These are phyloP conservation scores for Phytophthora ramorum DNA, from an alignment of 352 stramenopile species.

Conservation along the genomic window DNA sequence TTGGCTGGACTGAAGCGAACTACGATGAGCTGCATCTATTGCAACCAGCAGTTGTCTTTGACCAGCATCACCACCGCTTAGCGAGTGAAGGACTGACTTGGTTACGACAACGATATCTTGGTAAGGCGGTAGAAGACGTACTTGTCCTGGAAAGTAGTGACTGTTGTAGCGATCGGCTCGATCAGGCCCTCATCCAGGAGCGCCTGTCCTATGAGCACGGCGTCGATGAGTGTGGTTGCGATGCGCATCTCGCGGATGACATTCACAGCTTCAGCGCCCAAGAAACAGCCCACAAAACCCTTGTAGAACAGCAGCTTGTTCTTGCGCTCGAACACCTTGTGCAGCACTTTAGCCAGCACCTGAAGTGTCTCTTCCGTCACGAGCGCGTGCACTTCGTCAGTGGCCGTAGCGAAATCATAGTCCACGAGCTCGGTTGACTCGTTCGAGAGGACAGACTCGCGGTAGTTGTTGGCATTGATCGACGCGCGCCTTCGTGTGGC, in stretches of 20 bases:
- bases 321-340: constrained; percentile 88
- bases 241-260: constrained; percentile 83
- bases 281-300: constrained; percentile 81
- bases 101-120: constrained; percentile 48
- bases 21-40: constrained; percentile 25
- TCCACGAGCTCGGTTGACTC: constrained; percentile 64
- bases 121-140: constrained; percentile 88
- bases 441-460: constrained; percentile 75
- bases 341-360: constrained; percentile 70
- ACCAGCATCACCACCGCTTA: constrained; percentile 15
- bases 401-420: constrained; percentile 79
- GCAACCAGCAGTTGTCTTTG: constrained; percentile 14
- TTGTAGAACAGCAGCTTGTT: constrained; percentile 92
- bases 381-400: constrained; percentile 81
- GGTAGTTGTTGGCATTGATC: constrained; percentile 74
- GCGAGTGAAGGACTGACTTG: constrained; percentile 16
- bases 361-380: constrained; percentile 82
- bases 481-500: constrained; percentile 47
- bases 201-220: constrained; percentile 80
- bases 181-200: constrained; percentile 84
- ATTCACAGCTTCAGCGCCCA: constrained; percentile 85
- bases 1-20: constrained; percentile 11
- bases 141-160: constrained; percentile 86
- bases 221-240: constrained; percentile 73
- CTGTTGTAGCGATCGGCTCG: constrained; percentile 72